Evolutionary conservation across 2,329 filamentous ascomycete species (phyloP), one percentile per base, ranked within the genome.

Genomic region (Penicillium expansum): DNA sequence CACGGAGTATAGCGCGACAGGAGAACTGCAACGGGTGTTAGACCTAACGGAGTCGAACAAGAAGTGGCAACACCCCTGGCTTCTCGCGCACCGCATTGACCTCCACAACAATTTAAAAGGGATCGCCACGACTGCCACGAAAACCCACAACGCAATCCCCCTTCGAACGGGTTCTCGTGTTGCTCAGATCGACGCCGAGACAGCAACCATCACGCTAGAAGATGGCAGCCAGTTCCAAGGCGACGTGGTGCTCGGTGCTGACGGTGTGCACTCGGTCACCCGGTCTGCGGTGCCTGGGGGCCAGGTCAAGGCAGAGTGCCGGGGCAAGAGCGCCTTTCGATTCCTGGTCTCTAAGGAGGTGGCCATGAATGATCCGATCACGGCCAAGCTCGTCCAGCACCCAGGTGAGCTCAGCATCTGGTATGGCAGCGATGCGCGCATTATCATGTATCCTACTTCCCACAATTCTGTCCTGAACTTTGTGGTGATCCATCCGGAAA

Each of bases 241-340:
- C 5, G 82, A 86, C 59, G 56, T 85, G 0, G 62, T 85, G 2
- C 60, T 85, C 4, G 83, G 81, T 2, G 83, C 82, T 0, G 83
- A 85, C 59, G 83, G 83, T 0, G 80, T 84, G 4, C 73, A 78
- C 48, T 74, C 71, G 0, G 55, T 66, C 5, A 62, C 67, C 2
- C 59, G 64, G 64, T 63, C 69, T 51, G 56, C 66, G 59, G 53
- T 75, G 56, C 66, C 45, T 2, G 35, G 35, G 9, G 52, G 54
- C 33, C 65, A 70, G 5, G 61, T 76, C 18, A 71, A 73, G 33
- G 71, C 78, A 4, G 77, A 76, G 41, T 72, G 75, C 1, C 80
- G 78, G 3, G 83, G 83, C 3, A 83, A 84, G 65, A 82, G 79
- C 42, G 82, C 83, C 0, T 86, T 84, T 65, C 76, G 83, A 8